Percentiles rank a stretch among this genome's conserved stretches.
Conservation (phyloP, 139 green algal species). For the Dunaliella primolecta region DNA sequence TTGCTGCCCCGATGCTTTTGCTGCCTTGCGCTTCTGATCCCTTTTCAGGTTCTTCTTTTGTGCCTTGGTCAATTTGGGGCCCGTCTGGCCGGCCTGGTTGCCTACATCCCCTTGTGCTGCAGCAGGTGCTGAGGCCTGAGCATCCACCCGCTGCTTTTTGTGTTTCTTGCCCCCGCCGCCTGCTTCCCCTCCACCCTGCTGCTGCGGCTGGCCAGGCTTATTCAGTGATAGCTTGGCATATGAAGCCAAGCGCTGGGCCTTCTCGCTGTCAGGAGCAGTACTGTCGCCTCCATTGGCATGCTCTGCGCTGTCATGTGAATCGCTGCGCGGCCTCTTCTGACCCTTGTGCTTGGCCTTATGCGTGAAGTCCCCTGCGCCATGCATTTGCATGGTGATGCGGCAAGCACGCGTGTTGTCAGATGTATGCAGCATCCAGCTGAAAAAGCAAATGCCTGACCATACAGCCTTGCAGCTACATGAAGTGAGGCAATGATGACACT, state of each 20-base stretch:
- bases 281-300: neutral
- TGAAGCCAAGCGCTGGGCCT: slow-evolving; percentile 38
- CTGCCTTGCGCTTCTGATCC: slow-evolving; percentile 39
- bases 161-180: slow-evolving; percentile 8
- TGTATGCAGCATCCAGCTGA: too few relatives aligned
- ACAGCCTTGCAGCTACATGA: neutral
- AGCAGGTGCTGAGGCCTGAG: neutral
- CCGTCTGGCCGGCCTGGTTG: slow-evolving; percentile 9
- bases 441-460: neutral
- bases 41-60: slow-evolving; percentile 73
- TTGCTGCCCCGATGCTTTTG: neutral
- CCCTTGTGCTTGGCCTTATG: neutral
- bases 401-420: neutral
- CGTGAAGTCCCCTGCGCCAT: neutral
- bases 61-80: slow-evolving; percentile 53
- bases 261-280: neutral
- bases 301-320: neutral
- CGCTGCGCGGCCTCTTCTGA: neutral
- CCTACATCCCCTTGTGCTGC: slow-evolving; percentile 8
- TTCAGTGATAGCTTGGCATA: slow-evolving; percentile 51
- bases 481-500: neutral
- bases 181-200: neutral
- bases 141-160: slow-evolving; percentile 23
- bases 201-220: neutral
- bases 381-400: neutral